These are phyloP conservation scores for Monosporascus sp. DNA, from an alignment of 2,329 filamentous ascomycete genomes.

Conservation along the genomic window DNA sequence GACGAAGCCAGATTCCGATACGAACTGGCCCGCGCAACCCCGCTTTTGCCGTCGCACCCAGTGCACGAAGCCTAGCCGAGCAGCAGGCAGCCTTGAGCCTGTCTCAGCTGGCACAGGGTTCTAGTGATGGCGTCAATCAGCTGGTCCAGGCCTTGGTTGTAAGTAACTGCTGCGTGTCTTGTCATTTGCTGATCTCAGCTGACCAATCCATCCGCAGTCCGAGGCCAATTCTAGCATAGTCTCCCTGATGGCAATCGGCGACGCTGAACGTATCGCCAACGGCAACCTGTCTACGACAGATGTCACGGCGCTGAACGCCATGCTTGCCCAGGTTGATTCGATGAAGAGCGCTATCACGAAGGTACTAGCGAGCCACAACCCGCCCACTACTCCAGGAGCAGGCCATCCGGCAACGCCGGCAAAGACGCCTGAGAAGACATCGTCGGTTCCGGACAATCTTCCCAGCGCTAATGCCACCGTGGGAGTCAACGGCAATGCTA, in stretches of 20 bases:
- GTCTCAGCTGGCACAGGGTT: constrained; percentile 47
- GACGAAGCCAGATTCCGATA: constrained; percentile 17
- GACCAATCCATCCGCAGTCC: constrained; percentile 26
- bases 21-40: constrained; percentile 8
- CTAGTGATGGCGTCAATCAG: constrained; percentile 43
- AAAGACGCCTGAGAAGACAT: constrained; percentile 4
- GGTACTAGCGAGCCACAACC: constrained; percentile 24
- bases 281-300: constrained; percentile 38
- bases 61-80: constrained; percentile 48
- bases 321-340: constrained; percentile 42
- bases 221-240: constrained; percentile 41
- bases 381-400: constrained; percentile 1
- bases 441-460: constrained; percentile 10
- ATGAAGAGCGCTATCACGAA: constrained; percentile 38
- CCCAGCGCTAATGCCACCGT: constrained; percentile 10
- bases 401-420: constrained; percentile 1
- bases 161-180: constrained; percentile 31
- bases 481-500: constrained; percentile 12
- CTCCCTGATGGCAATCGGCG: constrained; percentile 43
- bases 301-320: constrained; percentile 39
- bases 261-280: constrained; percentile 36
- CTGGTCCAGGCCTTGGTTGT: constrained; percentile 60
- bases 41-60: constrained; percentile 29
- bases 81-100: constrained; percentile 64
- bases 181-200: neutral